Percentiles rank a stretch among this genome's conserved stretches.
Conservation (phyloP, 2,329 filamentous ascomycete genomes). For the Nemania sp. region DNA sequence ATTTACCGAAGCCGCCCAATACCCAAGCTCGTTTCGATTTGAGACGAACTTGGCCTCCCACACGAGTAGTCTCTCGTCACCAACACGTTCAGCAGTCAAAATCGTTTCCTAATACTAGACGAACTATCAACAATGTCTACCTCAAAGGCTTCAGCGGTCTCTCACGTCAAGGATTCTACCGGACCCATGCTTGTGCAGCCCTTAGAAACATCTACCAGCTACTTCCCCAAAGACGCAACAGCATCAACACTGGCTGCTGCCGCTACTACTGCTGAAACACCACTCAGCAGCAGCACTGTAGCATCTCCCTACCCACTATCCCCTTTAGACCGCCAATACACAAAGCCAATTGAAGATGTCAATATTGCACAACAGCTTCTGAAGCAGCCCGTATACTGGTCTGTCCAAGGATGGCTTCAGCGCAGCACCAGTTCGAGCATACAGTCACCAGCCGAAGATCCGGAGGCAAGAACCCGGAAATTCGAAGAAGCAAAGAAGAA, state of each 20-base stretch:
- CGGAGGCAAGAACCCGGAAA: conserved; percentile 54
- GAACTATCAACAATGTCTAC: conserved; percentile 22
- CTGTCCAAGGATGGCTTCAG: conserved; percentile 47
- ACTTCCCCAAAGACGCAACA: conserved; percentile 39
- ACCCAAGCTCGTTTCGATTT: background rate
- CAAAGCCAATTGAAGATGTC: conserved; percentile 44
- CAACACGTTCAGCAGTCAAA: conserved; percentile 1
- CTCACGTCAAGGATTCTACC: conserved; percentile 5
- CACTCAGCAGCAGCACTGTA: conserved; percentile 19
- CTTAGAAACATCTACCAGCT: conserved; percentile 39
- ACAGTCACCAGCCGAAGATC: conserved; percentile 42
- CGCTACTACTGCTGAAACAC: conserved; percentile 15
- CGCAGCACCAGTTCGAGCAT: conserved; percentile 41
- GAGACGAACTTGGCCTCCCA: too few species aligned
- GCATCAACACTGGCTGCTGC: conserved; percentile 4
- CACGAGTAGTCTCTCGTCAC: background rate
- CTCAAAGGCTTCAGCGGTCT: background rate
- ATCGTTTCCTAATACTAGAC: background rate
- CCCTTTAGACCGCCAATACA: conserved; percentile 46
- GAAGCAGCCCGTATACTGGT: conserved; percentile 47
- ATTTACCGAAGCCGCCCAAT: background rate
- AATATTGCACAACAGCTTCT: conserved; percentile 50
- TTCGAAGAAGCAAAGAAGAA: conserved; percentile 63
- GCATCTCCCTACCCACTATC: conserved; percentile 45
- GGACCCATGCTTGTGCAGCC: conserved; percentile 25